Base-by-base conservation (phyloP, 805 yeast genomes). In the Candida sphagnicola region DNA sequence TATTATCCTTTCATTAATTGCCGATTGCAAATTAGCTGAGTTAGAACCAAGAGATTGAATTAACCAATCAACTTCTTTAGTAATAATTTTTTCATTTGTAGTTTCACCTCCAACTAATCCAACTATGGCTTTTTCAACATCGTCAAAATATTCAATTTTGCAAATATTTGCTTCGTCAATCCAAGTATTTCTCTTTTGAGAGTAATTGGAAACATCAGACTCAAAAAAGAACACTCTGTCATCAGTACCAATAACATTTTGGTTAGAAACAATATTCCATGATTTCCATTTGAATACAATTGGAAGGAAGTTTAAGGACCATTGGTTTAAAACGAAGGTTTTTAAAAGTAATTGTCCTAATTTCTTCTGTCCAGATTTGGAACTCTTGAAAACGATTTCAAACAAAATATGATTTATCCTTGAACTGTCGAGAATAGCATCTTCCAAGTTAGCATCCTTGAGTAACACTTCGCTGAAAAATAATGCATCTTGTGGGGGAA, bases 301-400 rank as follows among this genome's bases (percentile, higher is more conserved):
- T 5, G 70, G 61, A 47, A 50, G 57, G 16, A 40, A 41, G 8
- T 55, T 36, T 26, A 62, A 47, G 1, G 70, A 56, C 51, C 86
- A 84, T 57, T 88, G 93, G 40, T 82, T 78, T 14, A 83, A 77
- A 50, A 87, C 69, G 47, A 81, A 85, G 0, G 89, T 75, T 41
- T 59, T 59, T 38, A 81, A 57, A 32, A 75, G 67, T 4, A 82
- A 62, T 40, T 75, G 73, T 12, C 82, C 82, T 31, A 74, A 54
- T 42, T 75, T 78, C 53, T 81, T 80, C 18, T 65, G 67, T 31
- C 69, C 65, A 3, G 74, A 50, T 46, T 45, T 61, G 42, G 39
- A 69, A 55, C 42, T 78, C 57, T 49, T 75, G 78, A 66, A 67
- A 4, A 67, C 31, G 10, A 35, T 43, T 11, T 55, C 51, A 33